phyloP scores from a whole-genome alignment of 768 basidiomycete species.

The Podaxis mareebaensis region DNA sequence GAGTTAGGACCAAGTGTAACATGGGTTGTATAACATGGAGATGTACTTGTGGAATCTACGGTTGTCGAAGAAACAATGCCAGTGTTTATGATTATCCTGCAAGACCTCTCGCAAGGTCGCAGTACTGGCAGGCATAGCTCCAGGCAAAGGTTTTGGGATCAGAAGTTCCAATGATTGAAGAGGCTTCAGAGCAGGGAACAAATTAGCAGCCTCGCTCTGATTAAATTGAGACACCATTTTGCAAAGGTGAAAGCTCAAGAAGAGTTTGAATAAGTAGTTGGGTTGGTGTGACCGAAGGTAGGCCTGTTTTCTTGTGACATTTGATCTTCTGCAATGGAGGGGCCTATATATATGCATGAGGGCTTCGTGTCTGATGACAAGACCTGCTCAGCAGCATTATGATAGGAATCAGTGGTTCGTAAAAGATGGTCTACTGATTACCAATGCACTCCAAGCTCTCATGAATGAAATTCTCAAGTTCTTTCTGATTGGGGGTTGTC shows the following conservation, averaged over 20 bases:
- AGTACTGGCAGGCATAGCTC: constrained; percentile 37
- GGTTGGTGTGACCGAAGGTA: background rate
- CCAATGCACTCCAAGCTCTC: no score
- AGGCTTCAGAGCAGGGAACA: constrained; percentile 8
- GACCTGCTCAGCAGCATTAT: no score
- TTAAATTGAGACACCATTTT: constrained; percentile 1
- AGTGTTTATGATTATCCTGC: constrained; percentile 39
- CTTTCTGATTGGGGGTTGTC: no score
- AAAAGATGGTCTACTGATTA: no score
- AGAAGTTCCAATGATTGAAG: constrained; percentile 1
- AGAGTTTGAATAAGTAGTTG: background rate
- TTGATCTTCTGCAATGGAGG: background rate
- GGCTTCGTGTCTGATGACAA: background rate
- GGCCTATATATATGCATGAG: background rate
- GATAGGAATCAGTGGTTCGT: no score
- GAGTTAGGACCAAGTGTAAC: background rate
- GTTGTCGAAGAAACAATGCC: constrained; percentile 56
- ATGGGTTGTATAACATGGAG: background rate
- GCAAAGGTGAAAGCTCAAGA: background rate
- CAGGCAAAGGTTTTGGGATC: constrained; percentile 26
- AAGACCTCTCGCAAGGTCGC: constrained; percentile 39
- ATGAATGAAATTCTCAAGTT: no score
- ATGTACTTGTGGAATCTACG: constrained; percentile 37
- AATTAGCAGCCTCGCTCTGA: background rate
- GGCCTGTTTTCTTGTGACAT: background rate